Conservation (phyloP, 1,139 yeast genomes). For the Suhomyces coccinellae region DNA sequence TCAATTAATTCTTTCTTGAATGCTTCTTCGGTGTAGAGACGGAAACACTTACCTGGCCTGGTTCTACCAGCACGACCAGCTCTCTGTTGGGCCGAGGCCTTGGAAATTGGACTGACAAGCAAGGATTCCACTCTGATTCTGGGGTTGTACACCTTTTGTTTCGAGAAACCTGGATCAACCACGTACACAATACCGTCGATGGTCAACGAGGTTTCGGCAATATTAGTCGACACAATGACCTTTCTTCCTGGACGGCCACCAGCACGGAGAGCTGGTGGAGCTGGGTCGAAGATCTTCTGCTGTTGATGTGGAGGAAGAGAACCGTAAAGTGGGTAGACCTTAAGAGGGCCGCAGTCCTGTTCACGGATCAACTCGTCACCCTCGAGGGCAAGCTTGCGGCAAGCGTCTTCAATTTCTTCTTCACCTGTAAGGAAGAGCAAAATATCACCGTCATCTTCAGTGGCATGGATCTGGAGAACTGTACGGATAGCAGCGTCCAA, state of each 20-base stretch:
- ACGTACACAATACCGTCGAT: conserved; percentile 97
- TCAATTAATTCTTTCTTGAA: conserved; percentile 91
- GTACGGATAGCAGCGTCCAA: conserved; percentile 93
- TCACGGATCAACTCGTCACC: conserved; percentile 87
- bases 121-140: conserved; percentile 93
- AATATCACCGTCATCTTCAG: conserved; percentile 93
- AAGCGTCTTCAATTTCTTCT: conserved; percentile 97
- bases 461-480: conserved; percentile 93
- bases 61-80: conserved; percentile 99
- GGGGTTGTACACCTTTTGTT: conserved; percentile 96
- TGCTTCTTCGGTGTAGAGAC: conserved; percentile 95
- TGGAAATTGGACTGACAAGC: conserved; percentile 92
- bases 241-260: conserved; percentile 90
- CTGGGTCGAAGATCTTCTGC: conserved; percentile 88
- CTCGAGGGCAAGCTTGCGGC: conserved; percentile 82
- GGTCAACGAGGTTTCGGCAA: conserved; percentile 96
- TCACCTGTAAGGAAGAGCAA: conserved; percentile 91
- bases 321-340: conserved; percentile 91
- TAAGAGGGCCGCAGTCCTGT: conserved; percentile 83
- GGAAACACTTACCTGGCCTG: conserved; percentile 95
- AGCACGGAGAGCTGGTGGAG: conserved; percentile 63
- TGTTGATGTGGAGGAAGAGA: conserved; percentile 95
- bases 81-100: conserved; percentile 96
- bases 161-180: conserved; percentile 96
- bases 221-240: conserved; percentile 90